Evolutionary conservation across 2,329 filamentous ascomycete species (phyloP).

Genomic region (Arthroderma sp.): DNA sequence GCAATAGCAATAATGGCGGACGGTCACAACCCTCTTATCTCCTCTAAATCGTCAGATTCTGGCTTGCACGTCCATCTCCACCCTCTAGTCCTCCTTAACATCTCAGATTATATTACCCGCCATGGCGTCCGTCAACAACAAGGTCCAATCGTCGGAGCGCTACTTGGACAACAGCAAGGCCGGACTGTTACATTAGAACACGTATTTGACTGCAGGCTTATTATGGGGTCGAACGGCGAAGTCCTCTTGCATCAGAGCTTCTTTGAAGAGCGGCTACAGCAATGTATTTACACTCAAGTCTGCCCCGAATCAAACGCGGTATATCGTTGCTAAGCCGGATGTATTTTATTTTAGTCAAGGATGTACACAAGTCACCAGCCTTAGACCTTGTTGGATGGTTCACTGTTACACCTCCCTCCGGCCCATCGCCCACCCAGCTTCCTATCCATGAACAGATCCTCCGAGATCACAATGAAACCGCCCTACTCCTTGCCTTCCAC

Average conservation of each 20-base stretch:
- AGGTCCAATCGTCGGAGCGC: slow-evolving; percentile 68
- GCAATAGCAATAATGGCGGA: slow-evolving; percentile 33
- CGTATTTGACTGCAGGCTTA: slow-evolving; percentile 68
- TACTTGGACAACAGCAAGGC: slow-evolving; percentile 86
- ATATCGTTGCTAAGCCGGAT: not conserved
- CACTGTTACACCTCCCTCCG: slow-evolving; percentile 58
- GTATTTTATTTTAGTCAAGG: slow-evolving; percentile 51
- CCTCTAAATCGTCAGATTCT: slow-evolving; percentile 56
- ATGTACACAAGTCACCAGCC: slow-evolving; percentile 70
- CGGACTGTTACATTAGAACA: slow-evolving; percentile 84
- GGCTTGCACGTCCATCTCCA: slow-evolving; percentile 73
- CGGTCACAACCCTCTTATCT: slow-evolving; percentile 46
- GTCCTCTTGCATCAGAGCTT: slow-evolving; percentile 53
- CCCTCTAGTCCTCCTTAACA: slow-evolving; percentile 85
- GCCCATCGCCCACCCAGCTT: slow-evolving; percentile 54
- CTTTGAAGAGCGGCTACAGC: slow-evolving; percentile 67
- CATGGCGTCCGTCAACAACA: slow-evolving; percentile 64
- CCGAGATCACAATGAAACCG: slow-evolving; percentile 63
- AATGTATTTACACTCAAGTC: slow-evolving; percentile 48
- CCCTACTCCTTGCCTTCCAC: slow-evolving; percentile 81
- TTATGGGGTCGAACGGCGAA: slow-evolving; percentile 39
- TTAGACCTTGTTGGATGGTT: slow-evolving; percentile 91
- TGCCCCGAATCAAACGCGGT: not conserved
- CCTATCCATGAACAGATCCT: slow-evolving; percentile 69
- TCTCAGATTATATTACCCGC: slow-evolving; percentile 91